Evolutionary conservation across 495 filamentous ascomycete genomes (phyloP), one percentile per base, ranked within the genome.

Genomic region (Evernia prunastri): DNA sequence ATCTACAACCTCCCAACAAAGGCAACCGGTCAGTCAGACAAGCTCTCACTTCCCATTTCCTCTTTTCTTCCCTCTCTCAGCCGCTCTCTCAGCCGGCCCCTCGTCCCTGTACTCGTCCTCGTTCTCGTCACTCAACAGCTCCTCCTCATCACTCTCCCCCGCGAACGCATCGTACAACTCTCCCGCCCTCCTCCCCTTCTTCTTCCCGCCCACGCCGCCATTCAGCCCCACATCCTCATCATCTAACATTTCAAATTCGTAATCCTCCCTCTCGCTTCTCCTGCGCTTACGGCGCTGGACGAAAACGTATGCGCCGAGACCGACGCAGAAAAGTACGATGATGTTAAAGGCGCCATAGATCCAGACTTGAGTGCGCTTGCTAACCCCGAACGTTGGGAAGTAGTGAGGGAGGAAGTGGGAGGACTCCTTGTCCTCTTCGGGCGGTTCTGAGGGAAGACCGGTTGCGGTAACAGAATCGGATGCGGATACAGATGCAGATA

Each of bases 141-240:
- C 49, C 42, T 71, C 69, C 25, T 71, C 69, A 43, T 71, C 69
- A 45, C 69, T 71, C 65, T 89, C 91, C 4, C 86, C 87, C 0
- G 95, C 95, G 81, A 98, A 98, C 23, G 94, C 94, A 81, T 98
- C 95, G 75, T 98, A 98, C 43, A 98, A 75, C 75, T 97, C 92
- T 20, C 94, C 92, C 12, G 89, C 95, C 60, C 90, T 84, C 61
- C 87, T 85, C 31, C 75, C 76, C 39, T 66, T 68, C 42, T 77
- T 72, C 58, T 65, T 72, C 29, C 75, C 74, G 43, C 64, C 56
- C 20, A 71, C 73, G 13, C 72, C 73, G 12, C 80, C 83, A 42
- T 84, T 89, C 42, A 59, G 20, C 43, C 85, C 80, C 18, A 84
- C 85, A 67, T 96, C 94, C 12, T 91, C 87, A 67, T 92, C 86